Conservation (phyloP, 805 yeast genomes). For the Yamadazyma sp. region DNA sequence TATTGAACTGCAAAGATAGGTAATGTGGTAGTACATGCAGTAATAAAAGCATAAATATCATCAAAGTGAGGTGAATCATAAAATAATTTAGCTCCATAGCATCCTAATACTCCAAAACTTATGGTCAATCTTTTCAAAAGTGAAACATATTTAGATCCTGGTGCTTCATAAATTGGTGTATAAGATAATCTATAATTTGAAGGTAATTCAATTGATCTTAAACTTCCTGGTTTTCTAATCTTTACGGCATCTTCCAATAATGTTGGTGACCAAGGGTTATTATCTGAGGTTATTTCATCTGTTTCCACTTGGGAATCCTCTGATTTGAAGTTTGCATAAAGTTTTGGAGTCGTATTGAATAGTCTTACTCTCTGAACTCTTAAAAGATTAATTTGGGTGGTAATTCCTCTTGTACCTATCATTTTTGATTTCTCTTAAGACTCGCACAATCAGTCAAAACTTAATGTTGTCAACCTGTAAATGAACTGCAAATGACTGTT, state of each 20-base stretch:
- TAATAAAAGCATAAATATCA: slow-evolving; percentile 43
- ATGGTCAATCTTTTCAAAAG: slow-evolving; percentile 59
- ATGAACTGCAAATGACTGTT: too few species aligned
- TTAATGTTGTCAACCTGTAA: too few species aligned
- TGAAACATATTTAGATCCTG: slow-evolving; percentile 59
- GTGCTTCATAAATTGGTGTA: slow-evolving; percentile 62
- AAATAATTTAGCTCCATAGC: slow-evolving; percentile 60
- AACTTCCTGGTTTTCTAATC: slow-evolving; percentile 39
- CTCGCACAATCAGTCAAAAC: too few species aligned
- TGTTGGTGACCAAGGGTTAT: slow-evolving; percentile 47
- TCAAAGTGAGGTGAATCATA: slow-evolving; percentile 52
- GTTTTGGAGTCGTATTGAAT: too few species aligned
- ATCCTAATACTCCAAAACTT: slow-evolving; percentile 58
- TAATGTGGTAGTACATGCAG: slow-evolving; percentile 48
- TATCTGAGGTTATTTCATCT: slow-evolving; percentile 38
- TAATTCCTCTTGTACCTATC: too few species aligned
- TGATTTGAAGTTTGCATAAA: slow-evolving; percentile 10
- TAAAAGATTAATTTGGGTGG: too few species aligned
- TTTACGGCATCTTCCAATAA: slow-evolving; percentile 41
- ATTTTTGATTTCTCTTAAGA: too few species aligned
- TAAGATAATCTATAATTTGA: slow-evolving; percentile 52
- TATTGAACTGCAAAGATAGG: slow-evolving; percentile 53
- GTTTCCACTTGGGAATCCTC: slow-evolving; percentile 37
- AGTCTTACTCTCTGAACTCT: too few species aligned
- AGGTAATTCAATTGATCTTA: slow-evolving; percentile 47